Base-by-base conservation (phyloP, 371 early-diverging fungal species). In the Actinomucor elegans region DNA sequence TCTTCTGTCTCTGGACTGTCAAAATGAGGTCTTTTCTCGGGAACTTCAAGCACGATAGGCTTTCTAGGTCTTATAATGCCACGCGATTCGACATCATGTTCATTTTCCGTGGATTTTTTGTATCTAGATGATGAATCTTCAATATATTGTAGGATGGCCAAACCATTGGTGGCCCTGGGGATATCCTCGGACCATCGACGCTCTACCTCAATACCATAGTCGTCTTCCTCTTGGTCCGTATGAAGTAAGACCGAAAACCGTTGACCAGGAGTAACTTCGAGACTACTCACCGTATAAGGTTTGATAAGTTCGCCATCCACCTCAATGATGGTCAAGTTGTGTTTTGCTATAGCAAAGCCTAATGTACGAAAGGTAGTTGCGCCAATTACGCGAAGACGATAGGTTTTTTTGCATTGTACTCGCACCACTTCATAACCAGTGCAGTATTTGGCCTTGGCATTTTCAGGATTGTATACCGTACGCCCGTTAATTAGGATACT, bases 261-360 rank as follows among this genome's bases (percentile, higher is more conserved):
- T 26, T 76, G 77, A 8, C 77, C 77, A 8, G 77, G 65, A 0
- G 77, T 56, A 0, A 76, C 69, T 38, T 76, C 77, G 0, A 76
- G 38, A 18, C 55, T 55, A 11, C 43, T 20, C 3, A 63, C 59
- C 1, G 43, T 36, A 26, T 64, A 68, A 5, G 77, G 77, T 21
- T 68, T 61, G 1, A 61, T 48, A 8, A 51, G 28, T 17, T 76
- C 71, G 8, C 77, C 77, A 38, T 76, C 77, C n/a, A 76, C 69
- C 33, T 76, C 77, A 20, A 76, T 71, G 23, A 76, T 68, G 2
- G 77, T 73, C 41, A 76, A 32, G 17, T 61, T 68, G 34, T 76
- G 77, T 10, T 56, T 45, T 3, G 68, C 71, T 37, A 76, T 71
- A 4, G 46, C 73, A 53, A 76, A 73, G 3, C 64, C 62, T 6